Percentiles rank a stretch among this genome's conserved stretches.
phyloP scores from a whole-genome alignment of 2,329 filamentous ascomycete species.

The Arthrobotrys sinensis region DNA sequence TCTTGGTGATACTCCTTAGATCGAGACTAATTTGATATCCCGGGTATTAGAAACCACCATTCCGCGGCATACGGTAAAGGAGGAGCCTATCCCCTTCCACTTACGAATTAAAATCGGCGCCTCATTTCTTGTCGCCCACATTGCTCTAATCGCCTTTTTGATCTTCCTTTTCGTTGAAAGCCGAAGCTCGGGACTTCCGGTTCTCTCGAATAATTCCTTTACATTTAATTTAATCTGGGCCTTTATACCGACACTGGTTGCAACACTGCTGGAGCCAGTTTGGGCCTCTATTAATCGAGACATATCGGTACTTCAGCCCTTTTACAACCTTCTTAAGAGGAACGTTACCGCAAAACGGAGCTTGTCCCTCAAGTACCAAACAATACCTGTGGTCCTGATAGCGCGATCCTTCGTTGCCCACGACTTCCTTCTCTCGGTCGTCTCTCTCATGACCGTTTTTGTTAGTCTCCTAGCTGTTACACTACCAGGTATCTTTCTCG shows the following conservation, averaged over 20 bases:
- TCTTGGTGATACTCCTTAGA: too few relatives aligned
- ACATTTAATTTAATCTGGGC: slow-evolving; percentile 40
- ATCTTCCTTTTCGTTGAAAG: slow-evolving; percentile 10
- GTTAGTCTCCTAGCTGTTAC: slow-evolving; percentile 33
- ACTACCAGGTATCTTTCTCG: slow-evolving; percentile 35
- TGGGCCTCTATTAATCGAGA: slow-evolving; percentile 41
- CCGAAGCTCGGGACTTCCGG: slow-evolving; percentile 6
- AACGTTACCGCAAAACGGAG: slow-evolving; percentile 18
- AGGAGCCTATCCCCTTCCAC: slow-evolving; percentile 26
- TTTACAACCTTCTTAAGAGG: slow-evolving; percentile 38
- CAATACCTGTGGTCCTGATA: slow-evolving; percentile 7
- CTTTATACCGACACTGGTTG: slow-evolving; percentile 31
- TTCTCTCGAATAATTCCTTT: slow-evolving; percentile 10
- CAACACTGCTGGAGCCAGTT: slow-evolving; percentile 28
- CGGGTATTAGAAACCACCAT: not conserved
- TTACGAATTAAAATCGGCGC: not conserved
- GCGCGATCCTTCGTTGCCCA: slow-evolving; percentile 5
- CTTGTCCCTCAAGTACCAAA: slow-evolving; percentile 37
- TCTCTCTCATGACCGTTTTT: slow-evolving; percentile 27
- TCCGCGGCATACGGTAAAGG: not conserved
- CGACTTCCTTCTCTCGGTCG: slow-evolving; percentile 34
- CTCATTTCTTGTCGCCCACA: slow-evolving; percentile 3
- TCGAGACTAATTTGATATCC: not conserved
- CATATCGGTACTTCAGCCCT: slow-evolving; percentile 34
- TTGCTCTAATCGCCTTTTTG: not conserved